These are phyloP conservation scores for Alternaria sp. DNA, from an alignment of 2,329 filamentous ascomycete species.

Conservation along the genomic window DNA sequence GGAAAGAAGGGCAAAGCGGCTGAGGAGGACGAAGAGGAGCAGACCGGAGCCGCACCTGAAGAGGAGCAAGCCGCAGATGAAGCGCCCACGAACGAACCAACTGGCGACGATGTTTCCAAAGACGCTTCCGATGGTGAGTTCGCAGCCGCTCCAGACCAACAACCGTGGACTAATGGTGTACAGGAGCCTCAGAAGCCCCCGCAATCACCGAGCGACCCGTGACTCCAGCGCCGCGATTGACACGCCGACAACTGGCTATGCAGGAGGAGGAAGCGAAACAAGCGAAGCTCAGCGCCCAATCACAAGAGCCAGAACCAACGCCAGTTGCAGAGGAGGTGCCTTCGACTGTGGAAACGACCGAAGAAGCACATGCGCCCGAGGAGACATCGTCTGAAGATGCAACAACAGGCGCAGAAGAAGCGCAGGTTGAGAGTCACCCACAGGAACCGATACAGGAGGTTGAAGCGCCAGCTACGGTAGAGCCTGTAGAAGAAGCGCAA, in stretches of 20 bases:
- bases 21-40: slow-evolving; percentile 27
- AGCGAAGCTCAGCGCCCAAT: slow-evolving; percentile 22
- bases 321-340: slow-evolving; percentile 1
- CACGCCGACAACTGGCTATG: slow-evolving; percentile 45
- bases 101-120: slow-evolving; percentile 26
- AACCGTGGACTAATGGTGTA: slow-evolving; percentile 21
- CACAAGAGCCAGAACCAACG: slow-evolving; percentile 11
- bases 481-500: slow-evolving; percentile 3
- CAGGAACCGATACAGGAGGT: not conserved
- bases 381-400: slow-evolving; percentile 2
- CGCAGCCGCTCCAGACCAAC: not conserved
- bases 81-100: slow-evolving; percentile 26
- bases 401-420: slow-evolving; percentile 1
- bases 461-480: not conserved
- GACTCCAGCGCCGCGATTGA: slow-evolving; percentile 37
- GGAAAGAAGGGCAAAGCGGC: slow-evolving; percentile 28
- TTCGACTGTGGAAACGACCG: not conserved
- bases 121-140: slow-evolving; percentile 26
- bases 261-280: slow-evolving; percentile 39
- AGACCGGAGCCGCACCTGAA: slow-evolving; percentile 21
- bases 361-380: slow-evolving; percentile 3
- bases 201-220: slow-evolving; percentile 29
- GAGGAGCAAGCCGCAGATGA: slow-evolving; percentile 29
- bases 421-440: not conserved
- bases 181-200: slow-evolving; percentile 29